phyloP scores from a whole-genome alignment of 73 alveolate species.

The Uronychia binucleata region DNA sequence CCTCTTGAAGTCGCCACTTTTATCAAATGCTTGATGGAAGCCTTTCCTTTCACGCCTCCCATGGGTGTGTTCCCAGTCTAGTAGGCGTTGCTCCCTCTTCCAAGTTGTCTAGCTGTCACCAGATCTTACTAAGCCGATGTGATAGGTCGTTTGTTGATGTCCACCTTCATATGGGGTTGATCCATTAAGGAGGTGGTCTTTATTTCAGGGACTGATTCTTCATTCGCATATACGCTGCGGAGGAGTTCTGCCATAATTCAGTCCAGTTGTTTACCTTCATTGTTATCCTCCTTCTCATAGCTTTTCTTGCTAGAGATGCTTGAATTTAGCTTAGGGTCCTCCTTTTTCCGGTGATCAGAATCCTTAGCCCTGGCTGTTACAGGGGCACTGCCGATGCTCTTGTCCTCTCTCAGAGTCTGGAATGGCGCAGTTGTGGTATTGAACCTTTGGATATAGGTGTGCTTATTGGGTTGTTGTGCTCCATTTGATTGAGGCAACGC shows the following conservation, averaged over 20 bases:
- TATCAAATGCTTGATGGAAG: slow-evolving; percentile 38
- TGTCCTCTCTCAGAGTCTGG: background rate
- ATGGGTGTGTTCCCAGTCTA: no score
- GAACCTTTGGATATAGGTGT: background rate
- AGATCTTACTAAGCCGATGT: slow-evolving; percentile 12
- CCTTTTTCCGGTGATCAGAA: background rate
- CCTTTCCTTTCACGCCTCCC: slow-evolving; percentile 43
- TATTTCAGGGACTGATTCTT: background rate
- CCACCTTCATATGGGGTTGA: background rate
- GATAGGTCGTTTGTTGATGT: background rate
- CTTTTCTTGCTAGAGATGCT: background rate
- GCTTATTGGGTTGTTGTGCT: no score
- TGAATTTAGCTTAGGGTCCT: background rate
- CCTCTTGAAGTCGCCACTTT: slow-evolving; percentile 60
- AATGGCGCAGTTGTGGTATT: background rate
- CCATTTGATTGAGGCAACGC: no score
- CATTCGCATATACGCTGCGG: background rate
- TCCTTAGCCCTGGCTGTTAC: background rate
- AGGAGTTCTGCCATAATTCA: background rate
- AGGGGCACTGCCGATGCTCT: background rate
- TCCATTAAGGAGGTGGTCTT: background rate
- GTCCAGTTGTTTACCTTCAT: background rate
- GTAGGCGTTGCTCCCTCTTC: no score
- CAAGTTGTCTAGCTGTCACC: no score
- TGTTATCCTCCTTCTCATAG: background rate